A percentile compares a stretch with the other conserved stretches of the same genome.
Conservation (phyloP, 2,329 filamentous ascomycete species). For the Penicillium sp. region DNA sequence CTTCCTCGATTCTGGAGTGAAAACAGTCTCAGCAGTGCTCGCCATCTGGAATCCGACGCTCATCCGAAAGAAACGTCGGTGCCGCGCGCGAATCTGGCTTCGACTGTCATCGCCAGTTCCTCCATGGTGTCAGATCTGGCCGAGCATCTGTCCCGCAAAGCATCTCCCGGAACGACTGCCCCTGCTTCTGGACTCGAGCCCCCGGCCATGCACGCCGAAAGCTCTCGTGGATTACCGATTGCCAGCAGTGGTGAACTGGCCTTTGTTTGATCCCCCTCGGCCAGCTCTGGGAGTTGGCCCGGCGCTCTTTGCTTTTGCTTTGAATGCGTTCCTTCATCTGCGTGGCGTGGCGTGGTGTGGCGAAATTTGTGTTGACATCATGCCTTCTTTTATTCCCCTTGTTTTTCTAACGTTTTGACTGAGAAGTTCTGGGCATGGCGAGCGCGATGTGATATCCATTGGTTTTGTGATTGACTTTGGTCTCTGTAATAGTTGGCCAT, state of each 20-base stretch:
- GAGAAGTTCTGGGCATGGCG: constrained; percentile 19
- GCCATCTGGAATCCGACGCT: constrained; percentile 19
- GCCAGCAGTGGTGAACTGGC: constrained; percentile 22
- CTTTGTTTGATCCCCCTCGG: constrained; percentile 15
- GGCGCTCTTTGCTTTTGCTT: not conserved
- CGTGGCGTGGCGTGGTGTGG: not conserved
- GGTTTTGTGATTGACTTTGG: constrained; percentile 13
- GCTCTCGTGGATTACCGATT: constrained; percentile 15
- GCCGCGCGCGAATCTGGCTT: constrained; percentile 6
- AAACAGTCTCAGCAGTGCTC: constrained; percentile 24
- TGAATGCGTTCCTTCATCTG: not conserved
- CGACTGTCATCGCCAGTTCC: constrained; percentile 15
- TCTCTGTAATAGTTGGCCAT: not conserved
- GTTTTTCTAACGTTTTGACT: no score
- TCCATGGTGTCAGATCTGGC: constrained; percentile 21
- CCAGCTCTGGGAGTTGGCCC: no score
- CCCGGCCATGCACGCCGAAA: constrained; percentile 10
- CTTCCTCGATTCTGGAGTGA: constrained; percentile 35
- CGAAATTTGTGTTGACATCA: not conserved
- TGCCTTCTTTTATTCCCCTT: constrained; percentile 2
- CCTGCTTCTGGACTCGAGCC: constrained; percentile 11
- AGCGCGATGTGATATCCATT: constrained; percentile 26
- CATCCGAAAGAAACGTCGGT: constrained; percentile 4
- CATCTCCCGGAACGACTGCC: constrained; percentile 5
- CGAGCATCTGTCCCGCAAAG: constrained; percentile 18